Evolutionary conservation across 106 monocot species (phyloP).

Genomic region (Allium fistulosum): DNA sequence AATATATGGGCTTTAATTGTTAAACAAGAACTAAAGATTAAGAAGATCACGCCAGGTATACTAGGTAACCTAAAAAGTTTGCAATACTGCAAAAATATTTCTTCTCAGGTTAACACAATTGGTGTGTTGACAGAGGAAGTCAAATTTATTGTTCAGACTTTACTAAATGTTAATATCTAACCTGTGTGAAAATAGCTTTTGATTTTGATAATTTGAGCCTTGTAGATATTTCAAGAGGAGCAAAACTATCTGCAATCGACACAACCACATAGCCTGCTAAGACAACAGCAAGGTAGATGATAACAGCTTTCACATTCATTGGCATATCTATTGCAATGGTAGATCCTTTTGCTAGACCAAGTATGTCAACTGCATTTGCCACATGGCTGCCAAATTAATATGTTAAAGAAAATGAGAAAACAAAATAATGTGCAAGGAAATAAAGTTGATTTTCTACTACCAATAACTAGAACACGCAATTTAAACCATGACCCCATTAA

Average conservation of each 20-base stretch:
- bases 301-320: slow-evolving; percentile 76
- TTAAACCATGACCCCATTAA: no score
- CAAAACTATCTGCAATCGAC: slow-evolving; percentile 98
- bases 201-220: slow-evolving; percentile 80
- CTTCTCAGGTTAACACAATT: no score
- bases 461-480: no score
- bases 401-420: slow-evolving; percentile 2
- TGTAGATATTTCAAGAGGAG: slow-evolving; percentile 75
- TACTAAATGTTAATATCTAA: slow-evolving; percentile 3
- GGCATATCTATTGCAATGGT: slow-evolving; percentile 96
- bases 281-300: slow-evolving; percentile 84
- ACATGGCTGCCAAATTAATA: slow-evolving; percentile 45
- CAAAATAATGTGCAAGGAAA: slow-evolving; percentile 2
- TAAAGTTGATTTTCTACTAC: no score
- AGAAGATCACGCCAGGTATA: no score
- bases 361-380: slow-evolving; percentile 69
- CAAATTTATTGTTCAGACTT: neutral
- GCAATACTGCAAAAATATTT: no score
- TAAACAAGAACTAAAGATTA: no score
- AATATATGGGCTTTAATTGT: no score
- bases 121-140: neutral
- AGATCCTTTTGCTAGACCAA: slow-evolving; percentile 77
- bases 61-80: no score
- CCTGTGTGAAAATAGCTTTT: slow-evolving; percentile 96
- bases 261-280: slow-evolving; percentile 92